Evolutionary conservation across 495 filamentous ascomycete genomes (phyloP), one percentile per base, ranked within the genome.

Genomic region (Daldinia childiae): DNA sequence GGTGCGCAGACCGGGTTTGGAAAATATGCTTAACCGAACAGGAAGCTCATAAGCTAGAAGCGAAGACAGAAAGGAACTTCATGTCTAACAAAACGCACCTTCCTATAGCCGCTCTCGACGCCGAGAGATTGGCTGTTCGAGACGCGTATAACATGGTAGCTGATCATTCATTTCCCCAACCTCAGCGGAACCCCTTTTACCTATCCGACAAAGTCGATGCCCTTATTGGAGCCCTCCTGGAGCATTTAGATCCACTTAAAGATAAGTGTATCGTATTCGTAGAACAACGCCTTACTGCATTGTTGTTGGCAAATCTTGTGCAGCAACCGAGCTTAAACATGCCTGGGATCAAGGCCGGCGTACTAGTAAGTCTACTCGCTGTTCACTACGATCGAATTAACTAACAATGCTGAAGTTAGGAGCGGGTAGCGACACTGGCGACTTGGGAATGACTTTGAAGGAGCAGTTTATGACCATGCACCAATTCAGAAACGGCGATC

Each of bases 1-100:
- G 95, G 95, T 92, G 90, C 69, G 87, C 93, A n/a, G 95, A 99
- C 77, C 82, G 87, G 27, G 86, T 91, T 45, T 97, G 95, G 93
- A 79, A 82, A 26, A 86, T 91, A 54, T 88, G 88, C n/a, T 81
- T 98, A 7, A 81, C 82, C 0, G 89, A 93, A 27, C 86, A 89
- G 6, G 86, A 93, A 61, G 72, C 86, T 0, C 83, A 84, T 5
- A 93, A 89, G 68, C 76, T 93, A 7, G 87, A 91, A 62, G 79
- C 85, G 61, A 81, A 83, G 70, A 80, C 85, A 57, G 82, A 90
- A 66, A 79, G 85, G 41, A 74, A 79, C 41, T 77, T 80, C 12
- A 63, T 26, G 27, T 75, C 58, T 50, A 76, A 15, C 63, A 75
- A 70, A 58, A 45, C 72, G 57, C 78, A 50, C 63, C 76, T 48